Evolutionary conservation across 768 basidiomycete species (phyloP).

Genomic region (Leucosporidium yakuticum): DNA sequence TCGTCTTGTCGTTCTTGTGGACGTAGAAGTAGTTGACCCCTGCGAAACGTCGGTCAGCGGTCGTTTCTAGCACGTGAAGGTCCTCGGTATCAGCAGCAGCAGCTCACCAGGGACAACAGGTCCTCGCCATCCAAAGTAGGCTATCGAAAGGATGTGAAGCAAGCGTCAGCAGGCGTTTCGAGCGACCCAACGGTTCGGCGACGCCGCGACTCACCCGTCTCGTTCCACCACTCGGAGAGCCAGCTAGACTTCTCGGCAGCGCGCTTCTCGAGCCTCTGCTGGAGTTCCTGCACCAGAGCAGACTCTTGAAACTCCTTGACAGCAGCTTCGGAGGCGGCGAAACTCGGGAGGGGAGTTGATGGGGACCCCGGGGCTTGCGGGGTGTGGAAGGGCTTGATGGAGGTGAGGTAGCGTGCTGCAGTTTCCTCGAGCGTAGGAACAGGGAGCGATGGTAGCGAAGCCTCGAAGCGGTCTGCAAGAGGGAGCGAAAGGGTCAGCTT

Average conservation of each 20-base stretch:
- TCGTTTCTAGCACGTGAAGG: neutral
- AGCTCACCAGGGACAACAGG: conserved; percentile 33
- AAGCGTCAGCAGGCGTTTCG: neutral
- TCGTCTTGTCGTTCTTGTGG: conserved; percentile 50
- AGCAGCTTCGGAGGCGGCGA: conserved; percentile 35
- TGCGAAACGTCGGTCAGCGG: conserved; percentile 51
- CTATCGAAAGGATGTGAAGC: too few relatives aligned
- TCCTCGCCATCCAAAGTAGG: conserved; percentile 31
- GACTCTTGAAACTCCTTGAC: conserved; percentile 67
- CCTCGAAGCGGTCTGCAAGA: conserved; percentile 30
- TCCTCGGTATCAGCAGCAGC: neutral
- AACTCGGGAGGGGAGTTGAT: conserved; percentile 20
- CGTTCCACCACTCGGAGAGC: conserved; percentile 99
- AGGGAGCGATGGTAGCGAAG: conserved; percentile 54
- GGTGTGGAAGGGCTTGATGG: conserved; percentile 69
- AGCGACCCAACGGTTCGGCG: too few relatives aligned
- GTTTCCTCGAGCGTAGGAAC: conserved; percentile 79
- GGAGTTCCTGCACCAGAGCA: conserved; percentile 65
- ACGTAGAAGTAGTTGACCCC: conserved; percentile 94
- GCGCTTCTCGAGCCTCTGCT: conserved; percentile 67
- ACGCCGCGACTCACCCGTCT: conserved; percentile 49
- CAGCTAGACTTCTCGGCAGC: conserved; percentile 63
- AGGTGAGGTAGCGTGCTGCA: conserved; percentile 78
- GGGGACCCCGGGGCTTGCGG: conserved; percentile 39
- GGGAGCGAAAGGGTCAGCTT: too few relatives aligned